phyloP scores from a whole-genome alignment of 768 basidiomycete species.

The Phanerochaete sordida region DNA sequence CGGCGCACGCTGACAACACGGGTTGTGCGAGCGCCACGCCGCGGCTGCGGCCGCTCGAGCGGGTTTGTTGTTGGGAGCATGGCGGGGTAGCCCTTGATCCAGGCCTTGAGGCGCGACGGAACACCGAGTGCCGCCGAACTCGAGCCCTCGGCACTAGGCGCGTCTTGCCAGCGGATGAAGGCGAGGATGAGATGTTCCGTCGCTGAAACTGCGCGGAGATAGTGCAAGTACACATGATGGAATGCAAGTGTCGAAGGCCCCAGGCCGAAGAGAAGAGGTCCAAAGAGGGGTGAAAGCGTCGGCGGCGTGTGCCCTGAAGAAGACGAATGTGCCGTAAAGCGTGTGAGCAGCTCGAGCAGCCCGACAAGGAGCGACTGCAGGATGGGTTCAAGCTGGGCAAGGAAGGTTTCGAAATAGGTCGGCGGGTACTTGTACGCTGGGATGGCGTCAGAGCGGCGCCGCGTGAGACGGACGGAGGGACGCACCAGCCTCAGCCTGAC shows the following conservation, averaged over 20 bases:
- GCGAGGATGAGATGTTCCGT: conserved; percentile 92
- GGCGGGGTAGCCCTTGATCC: conserved; percentile 86
- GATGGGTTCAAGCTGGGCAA: conserved; percentile 48
- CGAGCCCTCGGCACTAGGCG: conserved; percentile 34
- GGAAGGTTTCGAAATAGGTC: conserved; percentile 67
- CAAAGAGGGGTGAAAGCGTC: conserved; percentile 85
- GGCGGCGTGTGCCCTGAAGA: conserved; percentile 89
- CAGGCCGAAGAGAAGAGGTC: conserved; percentile 86
- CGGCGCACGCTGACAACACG: conserved; percentile 74
- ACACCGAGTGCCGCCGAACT: conserved; percentile 58
- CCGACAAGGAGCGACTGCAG: conserved; percentile 61
- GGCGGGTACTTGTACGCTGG: conserved; percentile 65
- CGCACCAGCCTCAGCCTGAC: conserved; percentile 79
- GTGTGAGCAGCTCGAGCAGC: conserved; percentile 75
- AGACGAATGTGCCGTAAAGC: conserved; percentile 79
- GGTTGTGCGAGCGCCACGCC: conserved; percentile 75
- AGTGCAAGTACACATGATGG: conserved; percentile 59
- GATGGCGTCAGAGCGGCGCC: conserved; percentile 13
- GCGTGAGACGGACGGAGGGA: conserved; percentile 14
- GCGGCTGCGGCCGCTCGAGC: conserved; percentile 54
- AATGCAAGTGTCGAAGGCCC: conserved; percentile 48
- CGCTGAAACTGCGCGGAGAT: conserved; percentile 79
- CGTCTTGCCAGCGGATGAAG: conserved; percentile 81
- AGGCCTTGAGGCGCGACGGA: conserved; percentile 84
- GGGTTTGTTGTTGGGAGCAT: conserved; percentile 66